A percentile compares a stretch with the other conserved stretches of the same genome.
phyloP scores from a whole-genome alignment of 2,329 filamentous ascomycete genomes.

The Cordyceps militaris region DNA sequence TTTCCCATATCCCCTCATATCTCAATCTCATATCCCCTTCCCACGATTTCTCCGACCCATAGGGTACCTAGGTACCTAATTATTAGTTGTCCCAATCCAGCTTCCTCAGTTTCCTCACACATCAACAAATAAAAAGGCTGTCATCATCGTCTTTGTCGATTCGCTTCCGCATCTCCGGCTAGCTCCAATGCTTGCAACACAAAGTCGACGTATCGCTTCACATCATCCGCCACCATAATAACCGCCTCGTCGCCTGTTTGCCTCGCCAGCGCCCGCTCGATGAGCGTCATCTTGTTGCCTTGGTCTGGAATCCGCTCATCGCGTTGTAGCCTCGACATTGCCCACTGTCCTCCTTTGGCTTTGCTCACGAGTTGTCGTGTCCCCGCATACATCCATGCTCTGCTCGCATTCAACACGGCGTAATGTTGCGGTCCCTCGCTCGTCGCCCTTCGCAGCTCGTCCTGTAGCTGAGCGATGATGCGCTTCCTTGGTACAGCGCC shows the following conservation, averaged over 20 bases:
- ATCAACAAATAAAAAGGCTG: too few relatives aligned
- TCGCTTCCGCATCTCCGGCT: neutral
- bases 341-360: neutral
- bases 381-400: neutral
- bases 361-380: neutral
- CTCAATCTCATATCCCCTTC: too few relatives aligned
- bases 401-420: neutral
- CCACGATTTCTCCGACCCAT: too few relatives aligned
- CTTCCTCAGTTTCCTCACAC: too few relatives aligned
- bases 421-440: neutral
- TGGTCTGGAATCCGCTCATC: neutral
- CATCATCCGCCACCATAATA: neutral
- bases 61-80: too few relatives aligned
- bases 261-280: neutral
- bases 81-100: too few relatives aligned
- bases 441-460: neutral
- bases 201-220: neutral
- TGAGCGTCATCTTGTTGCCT: neutral
- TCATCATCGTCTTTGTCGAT: conserved; percentile 12
- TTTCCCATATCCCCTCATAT: too few relatives aligned
- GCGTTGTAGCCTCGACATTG: neutral
- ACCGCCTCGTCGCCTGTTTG: neutral
- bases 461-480: neutral
- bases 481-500: neutral
- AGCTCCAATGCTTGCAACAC: neutral